A percentile compares a stretch with the other conserved stretches of the same genome.
These are phyloP conservation scores for Colletotrichum sp. DNA, from an alignment of 2,329 filamentous ascomycete species.

Conservation along the genomic window DNA sequence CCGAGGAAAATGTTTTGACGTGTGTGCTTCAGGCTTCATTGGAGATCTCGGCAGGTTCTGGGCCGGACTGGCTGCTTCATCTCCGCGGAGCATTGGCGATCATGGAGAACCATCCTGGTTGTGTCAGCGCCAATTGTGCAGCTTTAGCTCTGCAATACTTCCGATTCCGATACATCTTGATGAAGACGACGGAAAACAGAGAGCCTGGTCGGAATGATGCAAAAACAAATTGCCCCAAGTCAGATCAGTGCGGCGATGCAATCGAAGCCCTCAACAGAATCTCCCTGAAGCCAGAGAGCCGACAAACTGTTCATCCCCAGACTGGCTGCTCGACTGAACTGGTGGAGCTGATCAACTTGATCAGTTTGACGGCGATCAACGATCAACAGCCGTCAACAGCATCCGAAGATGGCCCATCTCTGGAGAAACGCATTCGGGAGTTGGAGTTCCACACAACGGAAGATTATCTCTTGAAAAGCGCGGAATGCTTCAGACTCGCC, in stretches of 20 bases:
- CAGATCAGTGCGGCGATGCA: background rate
- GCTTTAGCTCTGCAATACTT: background rate
- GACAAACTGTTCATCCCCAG: background rate
- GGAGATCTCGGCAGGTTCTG: background rate
- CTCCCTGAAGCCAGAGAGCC: background rate
- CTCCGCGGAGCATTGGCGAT: background rate
- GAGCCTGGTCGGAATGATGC: background rate
- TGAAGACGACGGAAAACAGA: background rate
- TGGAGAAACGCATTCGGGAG: background rate
- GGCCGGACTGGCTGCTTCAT: background rate
- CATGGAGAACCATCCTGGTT: background rate
- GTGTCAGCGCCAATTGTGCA: background rate
- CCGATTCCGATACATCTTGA: background rate
- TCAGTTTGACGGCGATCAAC: background rate
- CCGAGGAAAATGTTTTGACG: background rate
- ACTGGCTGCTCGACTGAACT: background rate
- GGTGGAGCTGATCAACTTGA: background rate
- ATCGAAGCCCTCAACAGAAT: background rate
- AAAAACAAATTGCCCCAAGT: background rate
- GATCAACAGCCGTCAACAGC: background rate
- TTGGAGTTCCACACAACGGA: background rate
- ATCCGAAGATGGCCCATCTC: background rate
- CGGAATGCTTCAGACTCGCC: background rate
- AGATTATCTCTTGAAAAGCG: background rate
- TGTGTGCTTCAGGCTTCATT: constrained; percentile 5